Conservation (phyloP, 2,329 filamentous ascomycete genomes). For the Myriangium duriaei region DNA sequence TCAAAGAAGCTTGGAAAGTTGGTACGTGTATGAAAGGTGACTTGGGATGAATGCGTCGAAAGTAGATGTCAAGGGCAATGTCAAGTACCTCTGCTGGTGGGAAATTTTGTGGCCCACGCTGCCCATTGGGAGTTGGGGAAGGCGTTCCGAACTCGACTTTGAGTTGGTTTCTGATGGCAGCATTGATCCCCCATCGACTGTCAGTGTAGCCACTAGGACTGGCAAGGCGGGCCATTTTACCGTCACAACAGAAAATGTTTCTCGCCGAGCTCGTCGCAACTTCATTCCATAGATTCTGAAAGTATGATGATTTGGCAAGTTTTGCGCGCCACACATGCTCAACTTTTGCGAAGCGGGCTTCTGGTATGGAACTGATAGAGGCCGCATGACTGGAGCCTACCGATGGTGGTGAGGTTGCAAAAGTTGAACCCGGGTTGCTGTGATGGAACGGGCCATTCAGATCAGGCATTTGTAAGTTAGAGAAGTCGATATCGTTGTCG, state of each 20-base stretch:
- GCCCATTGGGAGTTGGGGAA: conserved; percentile 18
- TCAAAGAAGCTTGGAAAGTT: conserved; percentile 39
- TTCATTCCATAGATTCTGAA: conserved; percentile 24
- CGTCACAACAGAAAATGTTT: conserved; percentile 22
- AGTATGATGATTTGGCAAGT: conserved; percentile 22
- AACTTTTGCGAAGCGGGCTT: conserved; percentile 27
- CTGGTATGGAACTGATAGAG: conserved; percentile 24
- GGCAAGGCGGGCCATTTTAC: conserved; percentile 11
- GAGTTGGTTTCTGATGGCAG: conserved; percentile 30
- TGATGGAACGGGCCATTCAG: conserved; percentile 19
- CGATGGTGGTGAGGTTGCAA: conserved; percentile 2
- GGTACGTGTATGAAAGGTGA: conserved; percentile 42
- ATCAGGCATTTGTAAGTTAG: conserved; percentile 12
- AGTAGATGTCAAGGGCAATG: conserved; percentile 42
- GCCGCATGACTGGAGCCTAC: conserved; percentile 20
- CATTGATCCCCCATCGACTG: conserved; percentile 25
- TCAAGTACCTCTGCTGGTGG: conserved; percentile 41
- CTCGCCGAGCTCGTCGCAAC: conserved; percentile 20
- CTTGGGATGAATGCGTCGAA: conserved; percentile 41
- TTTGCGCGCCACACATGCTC: conserved; percentile 27
- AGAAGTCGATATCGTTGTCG: conserved; percentile 11
- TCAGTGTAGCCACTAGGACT: conserved; percentile 20
- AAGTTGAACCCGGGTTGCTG: conserved; percentile 15
- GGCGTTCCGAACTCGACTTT: conserved; percentile 20
- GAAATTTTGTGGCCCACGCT: conserved; percentile 20